Evolutionary conservation across 1,139 yeast genomes (phyloP).

Genomic region (Candida pseudocylindracea): DNA sequence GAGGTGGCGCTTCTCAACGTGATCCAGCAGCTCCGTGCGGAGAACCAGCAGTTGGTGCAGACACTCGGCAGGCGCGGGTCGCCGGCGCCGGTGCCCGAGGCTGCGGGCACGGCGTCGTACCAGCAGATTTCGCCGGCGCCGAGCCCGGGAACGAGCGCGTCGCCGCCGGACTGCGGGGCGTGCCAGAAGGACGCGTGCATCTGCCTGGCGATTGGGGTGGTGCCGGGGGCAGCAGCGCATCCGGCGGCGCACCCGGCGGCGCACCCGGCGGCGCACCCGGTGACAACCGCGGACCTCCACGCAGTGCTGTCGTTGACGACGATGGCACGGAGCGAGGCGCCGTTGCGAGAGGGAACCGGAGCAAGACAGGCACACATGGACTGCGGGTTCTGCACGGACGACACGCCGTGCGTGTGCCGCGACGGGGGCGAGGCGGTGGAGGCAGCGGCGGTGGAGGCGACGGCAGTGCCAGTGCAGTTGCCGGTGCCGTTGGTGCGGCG

Average conservation of each 20-base stretch:
- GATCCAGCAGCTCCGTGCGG: conserved; percentile 2
- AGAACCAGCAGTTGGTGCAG: neutral
- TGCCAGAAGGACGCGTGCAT: conserved; percentile 51
- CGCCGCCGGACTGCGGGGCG: conserved; percentile 27
- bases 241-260: no score
- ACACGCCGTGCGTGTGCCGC: conserved; percentile 80
- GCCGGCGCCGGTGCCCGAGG: no score
- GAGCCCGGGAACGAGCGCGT: conserved; percentile 17
- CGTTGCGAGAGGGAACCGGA: conserved; percentile 5
- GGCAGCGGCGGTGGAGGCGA: conserved; percentile 34
- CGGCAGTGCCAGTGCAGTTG: neutral
- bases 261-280: conserved; percentile 29
- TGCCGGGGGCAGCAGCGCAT: conserved; percentile 40
- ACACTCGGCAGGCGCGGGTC: no score
- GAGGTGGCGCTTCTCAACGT: conserved; percentile 21
- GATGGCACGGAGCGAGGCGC: conserved; percentile 3
- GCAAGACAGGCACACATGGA: conserved; percentile 34
- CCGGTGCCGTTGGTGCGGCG: no score
- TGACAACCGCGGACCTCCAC: conserved; percentile 12
- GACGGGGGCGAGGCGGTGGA: conserved; percentile 11
- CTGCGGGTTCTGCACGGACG: conserved; percentile 88
- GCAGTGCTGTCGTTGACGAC: conserved; percentile 1
- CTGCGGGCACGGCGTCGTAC: no score
- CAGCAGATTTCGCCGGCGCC: conserved; percentile 34
- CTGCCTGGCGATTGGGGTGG: conserved; percentile 29